A percentile compares a stretch with the other conserved stretches of the same genome.
Conservation (phyloP, 495 filamentous ascomycete species). For the Hypoxylon trugodes region DNA sequence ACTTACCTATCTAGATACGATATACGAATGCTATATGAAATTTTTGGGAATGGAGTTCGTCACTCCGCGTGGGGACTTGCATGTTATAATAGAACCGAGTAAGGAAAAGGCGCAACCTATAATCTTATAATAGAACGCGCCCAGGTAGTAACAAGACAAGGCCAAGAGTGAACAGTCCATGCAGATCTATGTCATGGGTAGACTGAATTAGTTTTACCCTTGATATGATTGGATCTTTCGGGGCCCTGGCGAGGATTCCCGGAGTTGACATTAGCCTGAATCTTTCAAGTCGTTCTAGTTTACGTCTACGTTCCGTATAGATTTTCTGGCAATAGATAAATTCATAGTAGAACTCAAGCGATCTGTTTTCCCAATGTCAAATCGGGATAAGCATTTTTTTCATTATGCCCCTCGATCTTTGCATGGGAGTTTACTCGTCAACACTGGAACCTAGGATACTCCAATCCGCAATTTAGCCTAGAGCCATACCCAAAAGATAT, state of each 20-base stretch:
- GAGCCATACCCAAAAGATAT: background rate
- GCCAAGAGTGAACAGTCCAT: constrained; percentile 15
- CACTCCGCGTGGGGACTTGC: constrained; percentile 32
- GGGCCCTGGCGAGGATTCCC: constrained; percentile 31
- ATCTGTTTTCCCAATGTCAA: constrained; percentile 20
- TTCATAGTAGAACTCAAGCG: background rate
- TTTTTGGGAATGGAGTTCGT: constrained; percentile 38
- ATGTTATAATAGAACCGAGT: constrained; percentile 12
- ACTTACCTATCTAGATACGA: no score
- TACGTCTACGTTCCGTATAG: constrained; percentile 29
- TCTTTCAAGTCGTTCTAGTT: constrained; percentile 9
- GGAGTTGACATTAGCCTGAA: constrained; percentile 36
- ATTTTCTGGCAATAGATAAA: constrained; percentile 26
- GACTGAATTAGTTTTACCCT: constrained; percentile 37
- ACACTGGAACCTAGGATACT: constrained; percentile 21
- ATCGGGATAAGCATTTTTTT: constrained; percentile 1
- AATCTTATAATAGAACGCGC: constrained; percentile 31
- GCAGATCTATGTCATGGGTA: constrained; percentile 21
- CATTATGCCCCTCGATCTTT: constrained; percentile 1
- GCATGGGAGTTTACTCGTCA: constrained; percentile 17
- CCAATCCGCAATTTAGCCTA: constrained; percentile 32
- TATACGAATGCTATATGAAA: background rate
- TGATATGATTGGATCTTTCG: constrained; percentile 27
- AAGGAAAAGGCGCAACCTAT: constrained; percentile 21
- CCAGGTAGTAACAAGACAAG: constrained; percentile 24